Evolutionary conservation across 208 protist genomes (phyloP).

Genomic region (Balamuthia mandrillaris): DNA sequence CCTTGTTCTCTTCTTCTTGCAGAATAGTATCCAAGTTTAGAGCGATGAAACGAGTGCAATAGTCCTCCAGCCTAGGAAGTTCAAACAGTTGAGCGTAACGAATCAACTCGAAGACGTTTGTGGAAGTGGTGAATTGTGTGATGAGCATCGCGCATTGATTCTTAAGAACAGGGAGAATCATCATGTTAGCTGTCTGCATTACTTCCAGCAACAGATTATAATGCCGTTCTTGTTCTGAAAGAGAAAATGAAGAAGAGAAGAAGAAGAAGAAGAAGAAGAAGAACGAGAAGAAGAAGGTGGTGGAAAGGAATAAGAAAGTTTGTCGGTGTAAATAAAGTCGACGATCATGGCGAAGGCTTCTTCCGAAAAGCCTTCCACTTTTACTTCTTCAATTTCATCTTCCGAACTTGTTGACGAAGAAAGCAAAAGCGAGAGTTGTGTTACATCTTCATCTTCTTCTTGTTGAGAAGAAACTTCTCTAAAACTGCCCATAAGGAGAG

Average conservation of each 20-base stretch:
- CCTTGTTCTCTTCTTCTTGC: background rate
- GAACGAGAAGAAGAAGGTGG: too few species aligned
- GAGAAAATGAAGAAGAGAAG: too few species aligned
- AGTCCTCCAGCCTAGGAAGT: background rate
- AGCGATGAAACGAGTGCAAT: background rate
- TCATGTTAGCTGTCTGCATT: background rate
- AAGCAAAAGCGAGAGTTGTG: too few species aligned
- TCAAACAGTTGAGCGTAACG: background rate
- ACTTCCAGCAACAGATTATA: background rate
- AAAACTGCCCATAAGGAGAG: background rate
- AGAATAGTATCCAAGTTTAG: background rate
- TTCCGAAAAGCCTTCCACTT: background rate
- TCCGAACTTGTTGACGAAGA: too few species aligned
- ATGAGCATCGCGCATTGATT: background rate
- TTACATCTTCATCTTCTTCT: background rate
- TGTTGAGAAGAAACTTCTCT: background rate
- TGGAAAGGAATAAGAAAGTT: too few species aligned
- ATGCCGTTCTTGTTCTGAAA: background rate
- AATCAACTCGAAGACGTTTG: background rate
- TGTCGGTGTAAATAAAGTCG: constrained; percentile 18
- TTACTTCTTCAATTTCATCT: background rate
- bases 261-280: too few species aligned
- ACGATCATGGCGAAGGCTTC: constrained; percentile 10
- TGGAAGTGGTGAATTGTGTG: background rate
- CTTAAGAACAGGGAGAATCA: background rate